A percentile compares a stretch with the other conserved stretches of the same genome.
phyloP scores from a whole-genome alignment of 352 stramenopile species.

The Phytophthora nicotianae region DNA sequence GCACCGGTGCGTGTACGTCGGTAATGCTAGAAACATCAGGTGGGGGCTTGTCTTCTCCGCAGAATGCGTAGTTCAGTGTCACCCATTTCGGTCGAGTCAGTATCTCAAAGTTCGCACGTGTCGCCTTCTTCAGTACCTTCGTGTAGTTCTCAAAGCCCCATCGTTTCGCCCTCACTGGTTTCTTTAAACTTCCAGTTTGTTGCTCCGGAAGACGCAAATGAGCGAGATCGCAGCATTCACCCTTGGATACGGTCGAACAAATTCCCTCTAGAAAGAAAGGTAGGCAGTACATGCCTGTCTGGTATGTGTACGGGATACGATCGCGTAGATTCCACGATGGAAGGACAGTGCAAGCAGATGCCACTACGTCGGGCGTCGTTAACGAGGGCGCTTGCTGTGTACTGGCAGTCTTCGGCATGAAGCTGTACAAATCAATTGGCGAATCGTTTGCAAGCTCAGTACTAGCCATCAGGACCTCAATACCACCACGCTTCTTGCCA shows the following conservation, averaged over 20 bases:
- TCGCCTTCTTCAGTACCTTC: conserved; percentile 32
- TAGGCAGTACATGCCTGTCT: conserved; percentile 56
- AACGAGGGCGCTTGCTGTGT: not conserved
- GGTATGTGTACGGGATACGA: conserved; percentile 64
- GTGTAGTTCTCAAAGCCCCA: conserved; percentile 55
- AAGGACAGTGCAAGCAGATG: conserved; percentile 9
- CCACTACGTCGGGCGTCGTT: conserved; percentile 19
- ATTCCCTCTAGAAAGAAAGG: conserved; percentile 52
- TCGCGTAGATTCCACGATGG: conserved; percentile 52
- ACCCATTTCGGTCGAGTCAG: conserved; percentile 18
- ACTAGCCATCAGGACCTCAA: conserved; percentile 36
- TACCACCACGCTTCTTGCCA: conserved; percentile 15
- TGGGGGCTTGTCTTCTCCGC: conserved; percentile 25
- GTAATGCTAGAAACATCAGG: conserved; percentile 4
- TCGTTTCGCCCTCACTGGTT: conserved; percentile 6
- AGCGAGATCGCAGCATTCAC: conserved; percentile 42
- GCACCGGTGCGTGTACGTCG: conserved; percentile 26
- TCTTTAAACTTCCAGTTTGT: conserved; percentile 3
- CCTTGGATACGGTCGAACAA: conserved; percentile 41
- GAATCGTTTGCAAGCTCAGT: conserved; percentile 5
- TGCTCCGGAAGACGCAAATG: conserved; percentile 39
- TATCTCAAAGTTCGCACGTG: conserved; percentile 12
- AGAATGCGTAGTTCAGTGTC: conserved; percentile 48
- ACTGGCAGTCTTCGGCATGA: conserved; percentile 30
- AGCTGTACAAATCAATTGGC: conserved; percentile 43